A percentile compares a stretch with the other conserved stretches of the same genome.
Conservation (phyloP, 2,329 filamentous ascomycete genomes). For the Aspergillus sp. region DNA sequence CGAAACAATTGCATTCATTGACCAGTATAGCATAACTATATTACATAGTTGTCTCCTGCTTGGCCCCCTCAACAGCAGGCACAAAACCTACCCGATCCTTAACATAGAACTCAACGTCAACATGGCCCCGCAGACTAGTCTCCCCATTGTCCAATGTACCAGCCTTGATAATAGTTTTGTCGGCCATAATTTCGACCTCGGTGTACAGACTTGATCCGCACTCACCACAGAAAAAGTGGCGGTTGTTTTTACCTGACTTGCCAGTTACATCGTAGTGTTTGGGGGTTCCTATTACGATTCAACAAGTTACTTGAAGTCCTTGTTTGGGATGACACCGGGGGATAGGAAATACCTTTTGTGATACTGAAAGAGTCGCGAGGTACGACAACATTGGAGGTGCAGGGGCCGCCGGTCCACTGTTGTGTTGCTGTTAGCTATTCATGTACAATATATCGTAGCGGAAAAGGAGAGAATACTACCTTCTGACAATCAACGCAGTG, state of each 20-base stretch:
- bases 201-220: conserved; percentile 50
- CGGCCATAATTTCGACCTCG: conserved; percentile 49
- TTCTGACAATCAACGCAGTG: conserved; percentile 52
- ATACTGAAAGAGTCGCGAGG: conserved; percentile 43
- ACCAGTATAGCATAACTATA: neutral
- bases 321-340: conserved; percentile 34
- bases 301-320: conserved; percentile 10
- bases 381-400: conserved; percentile 50
- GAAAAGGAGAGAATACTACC: conserved; percentile 24
- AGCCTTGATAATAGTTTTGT: conserved; percentile 46
- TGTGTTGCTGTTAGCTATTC: conserved; percentile 40
- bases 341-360: conserved; percentile 43
- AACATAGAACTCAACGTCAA: conserved; percentile 49
- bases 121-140: conserved; percentile 36
- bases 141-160: conserved; percentile 46
- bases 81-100: conserved; percentile 46
- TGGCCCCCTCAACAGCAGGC: conserved; percentile 37
- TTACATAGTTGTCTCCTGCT: conserved; percentile 27
- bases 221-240: conserved; percentile 49
- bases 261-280: conserved; percentile 45
- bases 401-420: conserved; percentile 49
- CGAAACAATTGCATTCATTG: too few species aligned
- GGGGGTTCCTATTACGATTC: conserved; percentile 42
- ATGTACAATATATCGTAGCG: too few species aligned
- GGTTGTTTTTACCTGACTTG: conserved; percentile 49